These are phyloP conservation scores for Pistacia integerrima DNA, from an alignment of 345 rosid genomes.

Conservation along the genomic window DNA sequence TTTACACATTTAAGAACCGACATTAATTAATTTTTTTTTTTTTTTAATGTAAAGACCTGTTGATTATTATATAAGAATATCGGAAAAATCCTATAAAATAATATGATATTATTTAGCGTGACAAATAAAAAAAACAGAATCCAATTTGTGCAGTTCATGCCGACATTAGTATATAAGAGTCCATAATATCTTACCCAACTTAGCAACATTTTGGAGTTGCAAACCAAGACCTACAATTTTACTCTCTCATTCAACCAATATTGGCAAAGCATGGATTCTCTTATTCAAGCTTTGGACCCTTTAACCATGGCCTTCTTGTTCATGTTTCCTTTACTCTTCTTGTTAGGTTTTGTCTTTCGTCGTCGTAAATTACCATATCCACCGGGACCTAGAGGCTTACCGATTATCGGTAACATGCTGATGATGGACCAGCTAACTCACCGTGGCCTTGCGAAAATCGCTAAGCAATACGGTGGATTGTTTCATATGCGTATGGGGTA, in stretches of 20 bases:
- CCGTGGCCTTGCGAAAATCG: constrained; percentile 75
- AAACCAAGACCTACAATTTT: neutral
- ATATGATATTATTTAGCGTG: neutral
- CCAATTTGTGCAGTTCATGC: neutral
- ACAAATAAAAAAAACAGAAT: neutral
- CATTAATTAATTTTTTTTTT: neutral
- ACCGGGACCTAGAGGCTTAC: constrained; percentile 88
- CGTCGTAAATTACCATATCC: constrained; percentile 61
- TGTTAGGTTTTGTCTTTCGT: constrained; percentile 38
- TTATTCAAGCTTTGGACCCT: constrained; percentile 32
- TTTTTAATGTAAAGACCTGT: too few species aligned
- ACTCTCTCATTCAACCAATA: neutral
- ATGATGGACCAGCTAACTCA: constrained; percentile 95
- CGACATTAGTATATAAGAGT: constrained; percentile 30
- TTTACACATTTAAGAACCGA: neutral
- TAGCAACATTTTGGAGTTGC: constrained; percentile 38
- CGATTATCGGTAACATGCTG: constrained; percentile 81
- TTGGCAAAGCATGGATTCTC: constrained; percentile 29
- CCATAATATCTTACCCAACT: constrained; percentile 1
- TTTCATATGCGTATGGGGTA: constrained; percentile 79
- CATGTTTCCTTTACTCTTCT: constrained; percentile 37
- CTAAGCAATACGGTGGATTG: constrained; percentile 74
- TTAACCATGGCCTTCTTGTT: constrained; percentile 34
- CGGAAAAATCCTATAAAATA: neutral
- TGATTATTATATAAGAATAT: neutral